Evolutionary conservation across 2,329 filamentous ascomycete genomes (phyloP).

Genomic region (Colletotrichum phormii): DNA sequence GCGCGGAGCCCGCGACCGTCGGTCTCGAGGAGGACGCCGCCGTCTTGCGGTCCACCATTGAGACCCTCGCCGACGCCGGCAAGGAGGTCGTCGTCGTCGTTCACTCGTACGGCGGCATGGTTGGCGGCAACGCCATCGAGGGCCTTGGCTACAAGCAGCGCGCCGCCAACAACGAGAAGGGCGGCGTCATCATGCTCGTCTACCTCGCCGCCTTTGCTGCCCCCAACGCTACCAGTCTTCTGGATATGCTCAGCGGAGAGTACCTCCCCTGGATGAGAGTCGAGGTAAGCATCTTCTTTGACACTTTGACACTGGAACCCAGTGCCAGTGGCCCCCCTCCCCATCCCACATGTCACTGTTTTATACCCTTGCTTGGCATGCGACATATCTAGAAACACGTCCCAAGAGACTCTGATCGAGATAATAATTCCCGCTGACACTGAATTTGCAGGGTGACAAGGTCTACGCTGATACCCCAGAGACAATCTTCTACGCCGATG

Average conservation of each 20-base stretch:
- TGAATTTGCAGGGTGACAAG: constrained; percentile 25
- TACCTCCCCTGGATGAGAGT: constrained; percentile 44
- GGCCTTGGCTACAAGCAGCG: constrained; percentile 49
- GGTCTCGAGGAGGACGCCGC: constrained; percentile 46
- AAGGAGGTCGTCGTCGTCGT: constrained; percentile 55
- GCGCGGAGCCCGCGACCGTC: constrained; percentile 42
- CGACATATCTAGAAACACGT: background rate
- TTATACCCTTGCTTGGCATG: background rate
- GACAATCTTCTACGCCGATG: constrained; percentile 43
- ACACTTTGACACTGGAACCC: too few species aligned
- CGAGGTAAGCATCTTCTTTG: constrained; percentile 35
- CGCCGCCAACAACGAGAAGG: constrained; percentile 44
- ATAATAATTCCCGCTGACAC: constrained; percentile 8
- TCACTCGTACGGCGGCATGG: constrained; percentile 58
- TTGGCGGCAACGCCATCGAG: constrained; percentile 50
- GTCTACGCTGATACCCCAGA: constrained; percentile 25
- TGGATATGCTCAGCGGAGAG: constrained; percentile 39
- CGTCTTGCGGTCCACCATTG: constrained; percentile 43
- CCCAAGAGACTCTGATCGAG: background rate
- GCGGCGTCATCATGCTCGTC: constrained; percentile 51
- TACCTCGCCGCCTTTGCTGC: constrained; percentile 49
- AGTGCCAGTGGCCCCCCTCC: background rate
- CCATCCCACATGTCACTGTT: constrained; percentile 26
- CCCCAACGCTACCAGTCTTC: constrained; percentile 40
- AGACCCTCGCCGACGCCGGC: constrained; percentile 46